phyloP scores from a whole-genome alignment of 257 asterid species.

The Capsicum chinense region DNA sequence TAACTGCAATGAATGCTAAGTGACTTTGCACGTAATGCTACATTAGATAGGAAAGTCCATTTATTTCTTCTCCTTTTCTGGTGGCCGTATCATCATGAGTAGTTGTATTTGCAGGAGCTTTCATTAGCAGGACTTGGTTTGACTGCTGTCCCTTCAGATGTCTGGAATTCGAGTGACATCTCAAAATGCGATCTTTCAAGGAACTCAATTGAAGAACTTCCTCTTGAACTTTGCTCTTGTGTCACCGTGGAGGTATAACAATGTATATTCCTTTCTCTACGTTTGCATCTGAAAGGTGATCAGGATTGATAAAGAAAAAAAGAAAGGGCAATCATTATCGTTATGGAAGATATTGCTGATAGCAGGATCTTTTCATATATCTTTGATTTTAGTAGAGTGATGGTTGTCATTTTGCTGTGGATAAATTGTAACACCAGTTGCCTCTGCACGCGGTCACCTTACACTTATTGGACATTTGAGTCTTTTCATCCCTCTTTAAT shows the following conservation, averaged over 20 bases:
- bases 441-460: not conserved
- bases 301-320: not conserved
- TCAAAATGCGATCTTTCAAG: constrained; percentile 80
- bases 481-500: not conserved
- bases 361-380: constrained; percentile 14
- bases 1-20: not conserved
- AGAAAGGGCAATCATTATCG: not conserved
- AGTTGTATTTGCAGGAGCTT: constrained; percentile 69
- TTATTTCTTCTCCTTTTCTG: not conserved
- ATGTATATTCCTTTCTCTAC: not conserved
- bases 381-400: not conserved
- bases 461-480: not conserved
- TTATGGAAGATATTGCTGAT: not conserved
- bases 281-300: not conserved
- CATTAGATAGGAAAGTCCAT: not conserved
- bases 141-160: constrained; percentile 75
- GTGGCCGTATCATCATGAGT: not conserved
- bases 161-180: constrained; percentile 70
- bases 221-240: constrained; percentile 78
- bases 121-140: constrained; percentile 67
- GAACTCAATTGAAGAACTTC: constrained; percentile 79
- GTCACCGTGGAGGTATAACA: constrained; percentile 72
- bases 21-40: not conserved
- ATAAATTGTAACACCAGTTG: not conserved
- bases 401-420: constrained; percentile 11